Percentiles rank a stretch among this genome's conserved stretches.
Conservation (phyloP, 2,329 filamentous ascomycete species). For the Aspergillus caelatus region DNA sequence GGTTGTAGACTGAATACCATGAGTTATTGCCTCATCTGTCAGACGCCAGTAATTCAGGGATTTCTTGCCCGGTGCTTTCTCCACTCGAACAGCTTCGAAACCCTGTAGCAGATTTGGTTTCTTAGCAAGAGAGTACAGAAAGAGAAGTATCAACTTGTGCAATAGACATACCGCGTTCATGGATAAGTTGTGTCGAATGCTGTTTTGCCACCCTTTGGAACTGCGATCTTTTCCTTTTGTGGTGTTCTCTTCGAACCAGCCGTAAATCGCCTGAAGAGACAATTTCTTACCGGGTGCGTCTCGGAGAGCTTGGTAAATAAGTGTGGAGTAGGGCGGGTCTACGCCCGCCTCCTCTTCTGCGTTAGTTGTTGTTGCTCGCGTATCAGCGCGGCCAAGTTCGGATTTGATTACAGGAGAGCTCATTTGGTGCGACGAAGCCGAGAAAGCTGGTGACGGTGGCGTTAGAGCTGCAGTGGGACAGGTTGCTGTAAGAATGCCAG, state of each 20-base stretch:
- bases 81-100: slow-evolving; percentile 60
- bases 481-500: slow-evolving; percentile 1
- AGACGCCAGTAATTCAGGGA: slow-evolving; percentile 78
- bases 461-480: slow-evolving; percentile 13
- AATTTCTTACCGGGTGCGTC: slow-evolving; percentile 68
- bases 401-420: slow-evolving; percentile 14
- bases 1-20: slow-evolving; percentile 82
- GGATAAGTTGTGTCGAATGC: slow-evolving; percentile 90
- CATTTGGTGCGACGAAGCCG: slow-evolving; percentile 26
- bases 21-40: slow-evolving; percentile 66
- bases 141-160: slow-evolving; percentile 10
- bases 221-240: slow-evolving; percentile 66
- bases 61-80: slow-evolving; percentile 50
- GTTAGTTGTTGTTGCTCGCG: slow-evolving; percentile 22
- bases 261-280: slow-evolving; percentile 83
- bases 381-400: slow-evolving; percentile 26
- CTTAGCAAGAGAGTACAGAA: slow-evolving; percentile 13
- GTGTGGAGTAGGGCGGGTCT: slow-evolving; percentile 75
- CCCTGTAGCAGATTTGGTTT: slow-evolving; percentile 27
- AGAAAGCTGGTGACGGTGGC: slow-evolving; percentile 25
- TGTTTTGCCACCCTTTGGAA: slow-evolving; percentile 87
- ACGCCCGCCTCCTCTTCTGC: slow-evolving; percentile 34
- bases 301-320: slow-evolving; percentile 77
- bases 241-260: slow-evolving; percentile 84
- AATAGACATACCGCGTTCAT: slow-evolving; percentile 79